Evolutionary conservation across 164 flowering plant species (phyloP).

Genomic region (Vitis labrusca): DNA sequence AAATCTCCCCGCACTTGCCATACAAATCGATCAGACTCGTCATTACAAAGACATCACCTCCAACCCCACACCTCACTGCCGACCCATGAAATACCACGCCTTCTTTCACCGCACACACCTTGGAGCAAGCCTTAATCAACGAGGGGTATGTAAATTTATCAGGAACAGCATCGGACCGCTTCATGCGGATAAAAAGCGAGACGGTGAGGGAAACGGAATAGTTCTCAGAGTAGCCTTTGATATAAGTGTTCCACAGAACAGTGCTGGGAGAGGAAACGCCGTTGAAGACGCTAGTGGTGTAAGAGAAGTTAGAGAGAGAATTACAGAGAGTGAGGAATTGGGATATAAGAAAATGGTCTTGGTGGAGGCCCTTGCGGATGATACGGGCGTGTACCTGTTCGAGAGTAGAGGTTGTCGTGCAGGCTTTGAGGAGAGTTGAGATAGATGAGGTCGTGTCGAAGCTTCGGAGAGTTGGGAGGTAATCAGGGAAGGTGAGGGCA

Average conservation of each 20-base stretch:
- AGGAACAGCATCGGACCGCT: slow-evolving; percentile 22
- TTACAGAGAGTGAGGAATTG: slow-evolving; percentile 35
- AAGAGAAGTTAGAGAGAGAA: slow-evolving; percentile 23
- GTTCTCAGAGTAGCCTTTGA: slow-evolving; percentile 37
- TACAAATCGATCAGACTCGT: slow-evolving; percentile 63
- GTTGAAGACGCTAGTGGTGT: slow-evolving; percentile 41
- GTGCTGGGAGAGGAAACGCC: slow-evolving; percentile 32
- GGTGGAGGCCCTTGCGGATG: slow-evolving; percentile 48
- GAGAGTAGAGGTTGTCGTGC: slow-evolving; percentile 45
- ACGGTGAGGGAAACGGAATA: slow-evolving; percentile 18
- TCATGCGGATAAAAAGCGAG: slow-evolving; percentile 38
- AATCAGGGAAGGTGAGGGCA: neutral
- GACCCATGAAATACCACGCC: slow-evolving; percentile 54
- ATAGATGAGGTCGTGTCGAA: slow-evolving; percentile 5
- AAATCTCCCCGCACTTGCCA: slow-evolving; percentile 46
- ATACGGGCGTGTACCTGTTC: slow-evolving; percentile 53
- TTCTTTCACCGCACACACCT: slow-evolving; percentile 19
- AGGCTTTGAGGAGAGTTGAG: slow-evolving; percentile 36
- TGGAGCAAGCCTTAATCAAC: slow-evolving; percentile 45
- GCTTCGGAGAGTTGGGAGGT: neutral
- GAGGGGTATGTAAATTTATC: slow-evolving; percentile 53
- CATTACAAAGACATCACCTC: slow-evolving; percentile 41
- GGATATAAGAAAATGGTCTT: slow-evolving; percentile 45
- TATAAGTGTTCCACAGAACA: slow-evolving; percentile 44
- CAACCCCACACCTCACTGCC: slow-evolving; percentile 39